A percentile compares a stretch with the other conserved stretches of the same genome.
Conservation (phyloP, 257 asterid species). For the Scutellaria minor region DNA sequence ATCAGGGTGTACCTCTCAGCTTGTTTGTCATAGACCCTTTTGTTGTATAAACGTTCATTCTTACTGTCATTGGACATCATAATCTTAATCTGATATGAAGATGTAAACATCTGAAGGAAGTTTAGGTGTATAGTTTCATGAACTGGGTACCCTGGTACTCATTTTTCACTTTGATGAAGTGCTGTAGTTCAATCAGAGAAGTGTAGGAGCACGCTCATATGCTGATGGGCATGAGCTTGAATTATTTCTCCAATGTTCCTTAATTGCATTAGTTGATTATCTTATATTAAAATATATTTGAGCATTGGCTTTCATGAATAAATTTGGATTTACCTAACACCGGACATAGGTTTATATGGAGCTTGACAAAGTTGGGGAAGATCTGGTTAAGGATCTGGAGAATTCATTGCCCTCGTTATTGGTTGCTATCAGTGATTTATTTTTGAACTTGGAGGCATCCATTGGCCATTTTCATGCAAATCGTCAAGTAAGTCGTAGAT, state of each 20-base stretch:
- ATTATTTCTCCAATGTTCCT: not conserved
- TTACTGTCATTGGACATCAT: not conserved
- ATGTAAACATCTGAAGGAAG: not conserved
- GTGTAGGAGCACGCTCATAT: slow-evolving; percentile 4
- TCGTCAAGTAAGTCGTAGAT: slow-evolving; percentile 61
- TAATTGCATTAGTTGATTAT: slow-evolving; percentile 16
- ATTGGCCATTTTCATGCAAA: slow-evolving; percentile 86
- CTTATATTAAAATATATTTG: not conserved
- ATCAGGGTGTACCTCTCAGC: not conserved
- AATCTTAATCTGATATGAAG: not conserved
- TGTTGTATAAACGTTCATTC: not conserved
- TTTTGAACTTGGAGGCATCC: slow-evolving; percentile 84
- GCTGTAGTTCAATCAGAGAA: slow-evolving; percentile 11
- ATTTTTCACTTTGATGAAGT: not conserved
- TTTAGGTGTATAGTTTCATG: not conserved
- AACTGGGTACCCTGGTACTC: not conserved
- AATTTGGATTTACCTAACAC: slow-evolving; percentile 28
- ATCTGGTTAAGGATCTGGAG: slow-evolving; percentile 70
- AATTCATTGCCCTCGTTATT: slow-evolving; percentile 69
- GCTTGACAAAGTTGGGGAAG: slow-evolving; percentile 78
- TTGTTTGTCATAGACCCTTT: slow-evolving; percentile 7
- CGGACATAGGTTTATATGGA: slow-evolving; percentile 75
- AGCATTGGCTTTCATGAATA: slow-evolving; percentile 14
- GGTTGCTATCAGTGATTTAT: slow-evolving; percentile 70
- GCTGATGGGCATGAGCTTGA: slow-evolving; percentile 6